phyloP scores from a whole-genome alignment of 1,284 basidiomycete species.

The Uromyces viciae-fabae region DNA sequence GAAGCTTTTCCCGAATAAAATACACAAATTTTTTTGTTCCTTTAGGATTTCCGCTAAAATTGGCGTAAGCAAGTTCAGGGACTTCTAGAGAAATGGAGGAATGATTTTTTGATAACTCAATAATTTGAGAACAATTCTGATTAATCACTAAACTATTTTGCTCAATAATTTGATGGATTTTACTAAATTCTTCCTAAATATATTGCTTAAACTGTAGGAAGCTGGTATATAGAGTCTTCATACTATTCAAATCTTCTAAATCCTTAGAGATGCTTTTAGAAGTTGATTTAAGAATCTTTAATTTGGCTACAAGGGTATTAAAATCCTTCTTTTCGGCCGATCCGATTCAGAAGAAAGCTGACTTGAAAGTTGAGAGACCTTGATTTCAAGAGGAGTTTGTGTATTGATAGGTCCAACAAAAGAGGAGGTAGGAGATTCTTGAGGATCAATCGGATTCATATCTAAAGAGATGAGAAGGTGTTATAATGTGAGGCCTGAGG shows the following conservation, averaged over 20 bases:
- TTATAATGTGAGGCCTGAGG: no score
- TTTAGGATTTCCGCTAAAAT: neutral
- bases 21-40: neutral
- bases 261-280: neutral
- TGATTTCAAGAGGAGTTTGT: neutral
- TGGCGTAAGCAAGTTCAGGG: neutral
- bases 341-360: neutral
- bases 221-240: neutral
- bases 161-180: neutral
- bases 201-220: neutral
- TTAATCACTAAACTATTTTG: neutral
- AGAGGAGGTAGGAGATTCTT: no score
- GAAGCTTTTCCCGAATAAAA: neutral
- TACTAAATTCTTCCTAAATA: neutral
- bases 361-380: neutral
- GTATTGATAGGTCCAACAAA: neutral
- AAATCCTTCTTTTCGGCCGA: neutral
- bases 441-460: no score
- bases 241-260: conserved; percentile 2
- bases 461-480: no score
- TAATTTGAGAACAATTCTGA: neutral
- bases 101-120: neutral
- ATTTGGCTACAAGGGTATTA: neutral
- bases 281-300: neutral
- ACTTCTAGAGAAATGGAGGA: neutral